Evolutionary conservation across 441 rosid genomes (phyloP).

Genomic region (Populus hybrid): DNA sequence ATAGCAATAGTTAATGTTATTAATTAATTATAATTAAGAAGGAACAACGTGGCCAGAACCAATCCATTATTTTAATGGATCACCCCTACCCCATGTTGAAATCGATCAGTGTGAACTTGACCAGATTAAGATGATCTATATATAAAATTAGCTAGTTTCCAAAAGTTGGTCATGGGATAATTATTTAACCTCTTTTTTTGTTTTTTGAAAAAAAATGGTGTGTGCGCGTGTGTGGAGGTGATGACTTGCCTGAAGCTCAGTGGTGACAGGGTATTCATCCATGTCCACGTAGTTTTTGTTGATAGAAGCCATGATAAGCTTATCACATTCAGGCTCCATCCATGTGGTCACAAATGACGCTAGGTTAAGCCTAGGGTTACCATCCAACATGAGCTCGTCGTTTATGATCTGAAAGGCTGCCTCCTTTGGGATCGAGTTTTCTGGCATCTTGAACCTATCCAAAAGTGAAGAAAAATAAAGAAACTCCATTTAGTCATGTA

Average conservation of each 20-base stretch:
- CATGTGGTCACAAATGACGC: conserved; percentile 76
- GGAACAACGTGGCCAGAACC: neutral
- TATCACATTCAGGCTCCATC: conserved; percentile 82
- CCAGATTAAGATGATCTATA: neutral
- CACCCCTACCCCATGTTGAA: neutral
- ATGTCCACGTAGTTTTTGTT: conserved; percentile 78
- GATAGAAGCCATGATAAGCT: conserved; percentile 64
- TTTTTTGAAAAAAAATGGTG: too few species aligned
- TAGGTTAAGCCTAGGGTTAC: conserved; percentile 48
- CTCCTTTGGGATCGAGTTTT: conserved; percentile 46
- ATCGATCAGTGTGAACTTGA: too few species aligned
- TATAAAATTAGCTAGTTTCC: neutral
- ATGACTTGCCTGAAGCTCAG: conserved; percentile 54
- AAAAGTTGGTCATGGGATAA: neutral
- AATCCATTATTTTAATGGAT: neutral
- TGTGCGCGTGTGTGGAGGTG: neutral
- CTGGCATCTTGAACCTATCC: conserved; percentile 39
- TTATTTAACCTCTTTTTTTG: too few species aligned
- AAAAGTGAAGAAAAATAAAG: neutral
- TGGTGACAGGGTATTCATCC: conserved; percentile 81
- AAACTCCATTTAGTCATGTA: neutral
- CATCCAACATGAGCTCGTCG: conserved; percentile 54
- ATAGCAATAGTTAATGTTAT: neutral
- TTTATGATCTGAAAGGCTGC: conserved; percentile 53
- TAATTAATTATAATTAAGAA: too few species aligned